Percentiles rank a stretch among this genome's conserved stretches.
These are phyloP conservation scores for Friedmanniomyces simplex DNA, from an alignment of 495 filamentous ascomycete genomes.

Conservation along the genomic window DNA sequence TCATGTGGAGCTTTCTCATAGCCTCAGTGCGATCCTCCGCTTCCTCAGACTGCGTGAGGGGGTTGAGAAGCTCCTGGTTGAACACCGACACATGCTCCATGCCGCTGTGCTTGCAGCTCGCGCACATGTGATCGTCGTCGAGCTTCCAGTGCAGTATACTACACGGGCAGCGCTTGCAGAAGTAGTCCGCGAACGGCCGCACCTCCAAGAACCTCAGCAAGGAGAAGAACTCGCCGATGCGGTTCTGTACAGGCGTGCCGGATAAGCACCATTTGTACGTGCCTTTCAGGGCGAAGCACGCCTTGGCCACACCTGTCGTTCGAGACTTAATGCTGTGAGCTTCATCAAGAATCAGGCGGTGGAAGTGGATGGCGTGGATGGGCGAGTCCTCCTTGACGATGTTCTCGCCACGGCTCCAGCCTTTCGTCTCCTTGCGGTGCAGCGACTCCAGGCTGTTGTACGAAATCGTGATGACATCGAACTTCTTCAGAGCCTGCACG, in stretches of 20 bases:
- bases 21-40: conserved; percentile 50
- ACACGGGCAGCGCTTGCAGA: conserved; percentile 78
- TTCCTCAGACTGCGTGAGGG: conserved; percentile 45
- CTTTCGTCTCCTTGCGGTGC: conserved; percentile 84
- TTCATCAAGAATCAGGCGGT: conserved; percentile 89
- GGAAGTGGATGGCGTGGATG: conserved; percentile 78
- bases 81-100: conserved; percentile 89
- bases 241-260: conserved; percentile 89
- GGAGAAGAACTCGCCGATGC: conserved; percentile 96
- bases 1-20: conserved; percentile 66
- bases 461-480: conserved; percentile 91
- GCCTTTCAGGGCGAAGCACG: conserved; percentile 79
- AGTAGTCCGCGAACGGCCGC: conserved; percentile 80
- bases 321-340: conserved; percentile 92
- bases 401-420: conserved; percentile 67
- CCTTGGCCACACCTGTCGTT: conserved; percentile 80
- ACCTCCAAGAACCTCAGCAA: conserved; percentile 82
- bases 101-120: conserved; percentile 50
- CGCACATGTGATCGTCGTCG: conserved; percentile 55
- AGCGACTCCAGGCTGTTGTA: conserved; percentile 85
- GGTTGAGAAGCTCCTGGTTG: conserved; percentile 89
- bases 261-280: conserved; percentile 90
- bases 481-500: conserved; percentile 62
- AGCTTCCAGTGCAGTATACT: conserved; percentile 74
- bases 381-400: conserved; percentile 71